phyloP scores from a whole-genome alignment of 108 stramenopile genomes.

The Cyclotella cryptica region DNA sequence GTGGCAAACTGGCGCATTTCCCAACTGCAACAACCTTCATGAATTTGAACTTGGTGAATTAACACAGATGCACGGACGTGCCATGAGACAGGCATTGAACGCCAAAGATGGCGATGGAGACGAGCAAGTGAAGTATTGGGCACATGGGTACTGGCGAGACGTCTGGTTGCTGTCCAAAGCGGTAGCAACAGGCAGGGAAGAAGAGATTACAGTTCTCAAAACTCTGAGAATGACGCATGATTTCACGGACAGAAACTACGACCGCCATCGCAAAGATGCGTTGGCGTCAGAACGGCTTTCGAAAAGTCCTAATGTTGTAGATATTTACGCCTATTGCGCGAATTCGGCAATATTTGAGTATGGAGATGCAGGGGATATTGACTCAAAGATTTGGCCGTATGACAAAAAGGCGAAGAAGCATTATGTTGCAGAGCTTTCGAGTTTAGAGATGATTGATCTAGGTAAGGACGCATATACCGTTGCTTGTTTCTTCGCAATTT shows the following conservation, averaged over 20 bases:
- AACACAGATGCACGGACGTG: slow-evolving; percentile 38
- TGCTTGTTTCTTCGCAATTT: background rate
- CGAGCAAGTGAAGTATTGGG: slow-evolving; percentile 45
- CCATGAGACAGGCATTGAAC: slow-evolving; percentile 19
- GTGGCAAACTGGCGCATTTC: slow-evolving; percentile 69
- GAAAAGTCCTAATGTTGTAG: slow-evolving; percentile 60
- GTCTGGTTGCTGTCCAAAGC: slow-evolving; percentile 57
- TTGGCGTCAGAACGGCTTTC: slow-evolving; percentile 61
- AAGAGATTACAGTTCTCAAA: slow-evolving; percentile 61
- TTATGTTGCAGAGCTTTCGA: slow-evolving; percentile 30
- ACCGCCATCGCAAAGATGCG: slow-evolving; percentile 82
- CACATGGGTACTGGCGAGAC: slow-evolving; percentile 79
- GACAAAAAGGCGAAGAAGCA: slow-evolving; percentile 43
- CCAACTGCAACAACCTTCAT: slow-evolving; percentile 77
- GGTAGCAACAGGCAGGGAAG: background rate
- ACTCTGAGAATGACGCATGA: slow-evolving; percentile 63
- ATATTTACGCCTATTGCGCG: slow-evolving; percentile 74
- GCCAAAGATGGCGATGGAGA: slow-evolving; percentile 43
- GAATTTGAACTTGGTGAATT: slow-evolving; percentile 63
- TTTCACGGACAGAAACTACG: slow-evolving; percentile 73
- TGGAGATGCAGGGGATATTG: slow-evolving; percentile 66
- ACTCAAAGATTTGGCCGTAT: slow-evolving; percentile 44
- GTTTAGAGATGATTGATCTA: slow-evolving; percentile 56
- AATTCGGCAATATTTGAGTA: slow-evolving; percentile 78
- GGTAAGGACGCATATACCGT: slow-evolving; percentile 18